phyloP scores from a whole-genome alignment of 2,329 filamentous ascomycete species.

The Grosmannia huntii region DNA sequence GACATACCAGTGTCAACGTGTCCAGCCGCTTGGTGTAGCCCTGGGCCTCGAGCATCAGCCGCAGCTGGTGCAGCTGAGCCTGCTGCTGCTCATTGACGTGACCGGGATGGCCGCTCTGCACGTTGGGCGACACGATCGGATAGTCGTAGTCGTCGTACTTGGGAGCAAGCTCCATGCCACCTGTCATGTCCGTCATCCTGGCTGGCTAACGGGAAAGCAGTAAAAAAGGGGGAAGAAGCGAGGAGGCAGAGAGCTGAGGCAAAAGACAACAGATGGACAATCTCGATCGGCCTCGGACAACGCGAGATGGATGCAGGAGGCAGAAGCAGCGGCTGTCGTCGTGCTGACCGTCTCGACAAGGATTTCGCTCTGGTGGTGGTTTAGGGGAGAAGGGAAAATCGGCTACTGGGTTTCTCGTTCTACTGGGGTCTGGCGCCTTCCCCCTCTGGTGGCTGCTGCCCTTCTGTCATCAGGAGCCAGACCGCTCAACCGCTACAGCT shows the following conservation, averaged over 20 bases:
- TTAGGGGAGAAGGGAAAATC: not conserved
- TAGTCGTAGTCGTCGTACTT: conserved; percentile 97
- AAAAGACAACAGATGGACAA: not conserved
- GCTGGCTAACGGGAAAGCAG: not conserved
- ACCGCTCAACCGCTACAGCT: not conserved
- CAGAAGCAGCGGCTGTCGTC: not conserved
- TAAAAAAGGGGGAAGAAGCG: not conserved
- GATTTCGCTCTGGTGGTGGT: not conserved
- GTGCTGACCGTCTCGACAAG: too few species aligned
- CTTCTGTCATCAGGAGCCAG: not conserved
- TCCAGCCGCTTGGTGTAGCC: conserved; percentile 78
- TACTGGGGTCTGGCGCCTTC: not conserved
- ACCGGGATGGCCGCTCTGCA: conserved; percentile 70
- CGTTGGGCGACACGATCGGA: conserved; percentile 61
- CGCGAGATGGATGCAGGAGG: too few species aligned
- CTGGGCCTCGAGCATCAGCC: conserved; percentile 69
- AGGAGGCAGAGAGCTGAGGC: too few species aligned
- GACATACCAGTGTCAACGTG: conserved; percentile 72
- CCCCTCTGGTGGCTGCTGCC: not conserved
- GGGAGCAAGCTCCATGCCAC: conserved; percentile 51
- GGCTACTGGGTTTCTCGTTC: not conserved
- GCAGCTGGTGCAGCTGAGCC: conserved; percentile 77
- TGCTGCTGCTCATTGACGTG: conserved; percentile 78
- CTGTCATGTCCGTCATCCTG: conserved; percentile 3
- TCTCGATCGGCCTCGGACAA: too few species aligned